phyloP scores from a whole-genome alignment of 805 yeast genomes.

The Wickerhamiella occidentalis region DNA sequence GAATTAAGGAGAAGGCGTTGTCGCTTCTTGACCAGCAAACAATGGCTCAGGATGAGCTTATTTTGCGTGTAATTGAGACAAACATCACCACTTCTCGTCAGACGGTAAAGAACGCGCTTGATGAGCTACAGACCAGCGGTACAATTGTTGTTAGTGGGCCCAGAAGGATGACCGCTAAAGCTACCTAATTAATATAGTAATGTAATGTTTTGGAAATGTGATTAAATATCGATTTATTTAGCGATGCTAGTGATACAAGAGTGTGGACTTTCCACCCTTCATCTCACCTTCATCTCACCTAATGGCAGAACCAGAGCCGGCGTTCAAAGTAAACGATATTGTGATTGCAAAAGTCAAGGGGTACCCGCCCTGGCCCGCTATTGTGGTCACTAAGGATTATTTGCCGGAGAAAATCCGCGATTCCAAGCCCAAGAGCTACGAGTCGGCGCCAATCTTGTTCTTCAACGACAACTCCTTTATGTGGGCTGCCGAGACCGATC shows the following conservation, averaged over 20 bases:
- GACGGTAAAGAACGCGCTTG: slow-evolving; percentile 5
- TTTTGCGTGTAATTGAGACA: slow-evolving; percentile 16
- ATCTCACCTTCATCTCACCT: background rate
- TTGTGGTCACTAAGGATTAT: slow-evolving; percentile 48
- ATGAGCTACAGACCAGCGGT: slow-evolving; percentile 10
- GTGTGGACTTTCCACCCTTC: too few relatives aligned
- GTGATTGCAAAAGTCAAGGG: slow-evolving; percentile 72
- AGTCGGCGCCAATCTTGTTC: slow-evolving; percentile 43
- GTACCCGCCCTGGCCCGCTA: slow-evolving; percentile 80
- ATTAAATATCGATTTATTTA: too few relatives aligned
- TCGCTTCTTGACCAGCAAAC: slow-evolving; percentile 14
- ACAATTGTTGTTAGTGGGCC: background rate
- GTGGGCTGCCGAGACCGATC: slow-evolving; percentile 39
- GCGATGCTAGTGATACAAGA: too few relatives aligned
- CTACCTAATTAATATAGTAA: background rate
- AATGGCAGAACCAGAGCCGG: background rate
- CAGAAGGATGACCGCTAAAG: background rate
- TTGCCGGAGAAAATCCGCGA: slow-evolving; percentile 46
- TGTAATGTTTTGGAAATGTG: too few relatives aligned
- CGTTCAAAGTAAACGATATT: slow-evolving; percentile 18
- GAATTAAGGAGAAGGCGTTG: slow-evolving; percentile 16
- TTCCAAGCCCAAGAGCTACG: slow-evolving; percentile 37
- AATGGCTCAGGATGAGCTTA: slow-evolving; percentile 18
- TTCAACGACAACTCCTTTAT: slow-evolving; percentile 58
- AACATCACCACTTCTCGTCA: slow-evolving; percentile 6